Conservation (phyloP, 768 basidiomycete genomes). For the Suillus ampliporus region DNA sequence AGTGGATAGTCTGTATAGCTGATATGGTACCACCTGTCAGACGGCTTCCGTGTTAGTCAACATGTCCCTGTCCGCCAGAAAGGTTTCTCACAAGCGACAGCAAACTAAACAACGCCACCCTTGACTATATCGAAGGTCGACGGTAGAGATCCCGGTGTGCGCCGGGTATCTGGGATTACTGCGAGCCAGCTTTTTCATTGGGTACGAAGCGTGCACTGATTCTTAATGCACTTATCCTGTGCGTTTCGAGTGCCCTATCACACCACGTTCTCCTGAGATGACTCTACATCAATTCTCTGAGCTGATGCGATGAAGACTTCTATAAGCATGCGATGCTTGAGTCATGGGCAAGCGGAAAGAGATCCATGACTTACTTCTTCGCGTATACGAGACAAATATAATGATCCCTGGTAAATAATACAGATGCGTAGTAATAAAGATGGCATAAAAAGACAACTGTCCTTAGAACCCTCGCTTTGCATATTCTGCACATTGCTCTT, state of each 20-base stretch:
- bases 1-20: too few species aligned
- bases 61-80: too few species aligned
- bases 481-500: constrained; percentile 49
- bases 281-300: neutral
- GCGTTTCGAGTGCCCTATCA: neutral
- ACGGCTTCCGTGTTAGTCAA: too few species aligned
- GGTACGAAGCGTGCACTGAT: neutral
- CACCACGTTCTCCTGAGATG: neutral
- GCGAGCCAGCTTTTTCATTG: neutral
- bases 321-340: neutral
- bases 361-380: too few species aligned
- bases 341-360: neutral
- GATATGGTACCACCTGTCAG: too few species aligned
- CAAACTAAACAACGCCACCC: too few species aligned
- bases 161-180: neutral
- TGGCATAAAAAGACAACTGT: constrained; percentile 6
- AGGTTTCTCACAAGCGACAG: too few species aligned
- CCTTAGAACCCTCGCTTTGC: constrained; percentile 19
- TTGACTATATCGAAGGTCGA: neutral
- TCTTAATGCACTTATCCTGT: neutral
- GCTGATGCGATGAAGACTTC: neutral
- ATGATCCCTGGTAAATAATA: constrained; percentile 1
- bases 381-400: neutral
- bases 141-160: neutral
- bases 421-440: constrained; percentile 13